Conservation (phyloP, 2,329 filamentous ascomycete genomes). For the Phialophora expanda region DNA sequence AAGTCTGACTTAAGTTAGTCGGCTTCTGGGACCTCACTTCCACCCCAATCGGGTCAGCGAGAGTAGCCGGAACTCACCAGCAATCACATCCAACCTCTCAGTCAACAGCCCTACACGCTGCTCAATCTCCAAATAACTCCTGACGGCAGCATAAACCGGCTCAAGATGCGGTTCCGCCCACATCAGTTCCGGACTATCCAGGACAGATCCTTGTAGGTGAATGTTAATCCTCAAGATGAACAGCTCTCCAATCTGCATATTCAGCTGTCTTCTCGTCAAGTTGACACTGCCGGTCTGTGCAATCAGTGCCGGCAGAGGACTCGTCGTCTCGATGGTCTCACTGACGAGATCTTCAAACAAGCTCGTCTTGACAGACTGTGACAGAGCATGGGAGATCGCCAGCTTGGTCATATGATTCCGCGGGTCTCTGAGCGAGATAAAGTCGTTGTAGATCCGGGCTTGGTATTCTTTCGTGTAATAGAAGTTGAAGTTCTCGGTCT, state of each 20-base stretch:
- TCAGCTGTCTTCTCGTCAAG: slow-evolving; percentile 86
- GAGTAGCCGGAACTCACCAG: slow-evolving; percentile 31
- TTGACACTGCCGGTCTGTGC: slow-evolving; percentile 90
- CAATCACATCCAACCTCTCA: slow-evolving; percentile 86
- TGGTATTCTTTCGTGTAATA: slow-evolving; percentile 99
- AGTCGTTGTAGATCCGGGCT: slow-evolving; percentile 98
- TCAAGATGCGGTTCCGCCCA: slow-evolving; percentile 98
- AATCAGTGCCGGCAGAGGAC: slow-evolving; percentile 90
- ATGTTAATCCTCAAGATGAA: slow-evolving; percentile 98
- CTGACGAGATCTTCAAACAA: slow-evolving; percentile 95
- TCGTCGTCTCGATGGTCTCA: slow-evolving; percentile 89
- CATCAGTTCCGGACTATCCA: slow-evolving; percentile 96
- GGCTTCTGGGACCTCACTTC: not conserved
- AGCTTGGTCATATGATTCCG: slow-evolving; percentile 98
- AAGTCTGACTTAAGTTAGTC: slow-evolving; percentile 63
- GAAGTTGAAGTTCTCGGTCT: slow-evolving; percentile 98
- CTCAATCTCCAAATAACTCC: slow-evolving; percentile 97
- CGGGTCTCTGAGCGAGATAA: slow-evolving; percentile 92
- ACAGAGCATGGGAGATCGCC: slow-evolving; percentile 92
- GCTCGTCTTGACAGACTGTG: slow-evolving; percentile 96
- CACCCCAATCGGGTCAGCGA: not conserved
- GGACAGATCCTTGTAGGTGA: slow-evolving; percentile 92
- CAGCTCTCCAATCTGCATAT: slow-evolving; percentile 98
- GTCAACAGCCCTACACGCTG: slow-evolving; percentile 88
- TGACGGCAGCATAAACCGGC: slow-evolving; percentile 92